A percentile compares a stretch with the other conserved stretches of the same genome.
phyloP scores from a whole-genome alignment of 441 rosid genomes.

The Erysimum cheiri region DNA sequence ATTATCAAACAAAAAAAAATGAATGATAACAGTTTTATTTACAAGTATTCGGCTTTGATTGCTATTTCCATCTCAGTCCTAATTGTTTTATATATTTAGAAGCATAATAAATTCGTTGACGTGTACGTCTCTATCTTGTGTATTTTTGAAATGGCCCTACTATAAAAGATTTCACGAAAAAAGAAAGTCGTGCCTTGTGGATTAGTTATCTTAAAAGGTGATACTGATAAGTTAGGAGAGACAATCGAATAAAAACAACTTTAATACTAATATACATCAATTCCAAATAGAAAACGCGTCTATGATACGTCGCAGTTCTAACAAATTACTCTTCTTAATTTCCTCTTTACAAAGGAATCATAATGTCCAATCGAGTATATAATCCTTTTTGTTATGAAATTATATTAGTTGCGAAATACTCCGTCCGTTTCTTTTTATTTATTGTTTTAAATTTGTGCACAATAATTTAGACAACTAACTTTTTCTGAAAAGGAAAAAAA shows the following conservation, averaged over 20 bases:
- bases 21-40: not conserved
- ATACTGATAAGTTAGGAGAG: slow-evolving; percentile 29
- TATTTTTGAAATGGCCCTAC: slow-evolving; percentile 21
- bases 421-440: too few relatives aligned
- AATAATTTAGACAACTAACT: too few relatives aligned
- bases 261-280: slow-evolving; percentile 1
- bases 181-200: slow-evolving; percentile 41
- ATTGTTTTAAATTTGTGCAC: too few relatives aligned
- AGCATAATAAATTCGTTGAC: slow-evolving; percentile 4
- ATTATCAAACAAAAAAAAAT: too few relatives aligned
- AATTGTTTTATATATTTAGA: not conserved
- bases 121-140: slow-evolving; percentile 16
- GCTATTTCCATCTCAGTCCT: not conserved
- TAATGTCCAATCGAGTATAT: not conserved
- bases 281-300: slow-evolving; percentile 31
- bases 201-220: slow-evolving; percentile 23
- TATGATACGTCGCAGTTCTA: slow-evolving; percentile 26
- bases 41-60: not conserved
- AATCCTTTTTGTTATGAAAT: not conserved
- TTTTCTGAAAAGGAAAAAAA: too few relatives aligned
- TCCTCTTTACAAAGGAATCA: not conserved
- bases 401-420: not conserved
- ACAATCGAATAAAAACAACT: slow-evolving; percentile 29
- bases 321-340: not conserved
- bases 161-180: slow-evolving; percentile 28